Evolutionary conservation across 768 basidiomycete genomes (phyloP).

Genomic region (Lactifluus subvellereus): DNA sequence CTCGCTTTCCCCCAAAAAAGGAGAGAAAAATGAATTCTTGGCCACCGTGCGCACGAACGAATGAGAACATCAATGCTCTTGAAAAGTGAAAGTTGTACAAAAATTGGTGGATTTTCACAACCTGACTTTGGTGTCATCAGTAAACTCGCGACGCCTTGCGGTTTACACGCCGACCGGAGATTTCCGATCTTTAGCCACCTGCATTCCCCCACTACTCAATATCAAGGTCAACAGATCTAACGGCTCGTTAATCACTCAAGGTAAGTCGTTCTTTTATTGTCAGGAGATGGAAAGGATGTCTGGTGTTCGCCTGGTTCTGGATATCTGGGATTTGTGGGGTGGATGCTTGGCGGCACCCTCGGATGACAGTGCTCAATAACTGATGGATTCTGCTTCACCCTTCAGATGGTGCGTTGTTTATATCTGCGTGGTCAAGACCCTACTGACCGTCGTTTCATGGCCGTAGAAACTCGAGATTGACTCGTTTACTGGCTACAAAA

Average conservation of each 20-base stretch:
- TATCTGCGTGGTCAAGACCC: neutral
- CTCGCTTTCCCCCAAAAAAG: neutral
- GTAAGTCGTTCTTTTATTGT: conserved; percentile 43
- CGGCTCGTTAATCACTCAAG: conserved; percentile 46
- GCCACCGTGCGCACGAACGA: neutral
- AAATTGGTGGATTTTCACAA: neutral
- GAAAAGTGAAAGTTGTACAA: neutral
- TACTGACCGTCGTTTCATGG: conserved; percentile 30
- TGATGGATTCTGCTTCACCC: conserved; percentile 16
- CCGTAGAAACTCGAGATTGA: conserved; percentile 95
- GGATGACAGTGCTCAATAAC: conserved; percentile 22
- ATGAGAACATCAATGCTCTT: neutral
- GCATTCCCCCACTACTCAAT: neutral
- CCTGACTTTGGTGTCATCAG: neutral
- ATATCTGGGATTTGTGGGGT: conserved; percentile 25
- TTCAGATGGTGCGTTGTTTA: conserved; percentile 27
- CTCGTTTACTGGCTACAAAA: conserved; percentile 93
- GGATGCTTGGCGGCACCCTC: conserved; percentile 21
- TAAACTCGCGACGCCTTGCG: neutral
- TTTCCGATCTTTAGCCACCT: conserved; percentile 1
- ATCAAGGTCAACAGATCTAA: conserved; percentile 8
- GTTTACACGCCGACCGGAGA: conserved; percentile 17
- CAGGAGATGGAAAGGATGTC: conserved; percentile 14
- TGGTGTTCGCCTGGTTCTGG: neutral
- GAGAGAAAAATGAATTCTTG: neutral